phyloP scores from a whole-genome alignment of 2,329 filamentous ascomycete genomes.

The Aspergillus texensis region DNA sequence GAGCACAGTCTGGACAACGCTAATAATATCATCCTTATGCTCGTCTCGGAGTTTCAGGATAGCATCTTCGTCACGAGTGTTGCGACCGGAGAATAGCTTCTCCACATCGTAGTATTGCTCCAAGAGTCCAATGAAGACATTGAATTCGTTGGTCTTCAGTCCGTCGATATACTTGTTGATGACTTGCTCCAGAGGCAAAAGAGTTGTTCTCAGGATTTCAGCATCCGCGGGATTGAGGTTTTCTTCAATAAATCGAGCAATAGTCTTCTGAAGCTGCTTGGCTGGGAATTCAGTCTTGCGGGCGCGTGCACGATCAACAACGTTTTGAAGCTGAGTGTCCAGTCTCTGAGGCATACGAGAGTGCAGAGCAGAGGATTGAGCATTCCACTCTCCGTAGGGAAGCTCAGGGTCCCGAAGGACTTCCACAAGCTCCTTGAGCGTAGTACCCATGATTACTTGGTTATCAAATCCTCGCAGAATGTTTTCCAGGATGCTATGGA shows the following conservation, averaged over 20 bases:
- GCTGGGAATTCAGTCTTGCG: constrained; percentile 88
- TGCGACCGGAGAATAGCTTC: constrained; percentile 81
- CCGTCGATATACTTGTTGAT: constrained; percentile 82
- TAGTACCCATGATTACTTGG: constrained; percentile 89
- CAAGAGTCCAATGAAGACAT: constrained; percentile 77
- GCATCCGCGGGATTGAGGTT: constrained; percentile 74
- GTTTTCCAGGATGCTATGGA: constrained; percentile 77
- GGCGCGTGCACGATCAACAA: constrained; percentile 79
- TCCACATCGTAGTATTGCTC: constrained; percentile 82
- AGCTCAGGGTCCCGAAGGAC: constrained; percentile 88
- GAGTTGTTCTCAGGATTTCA: constrained; percentile 69
- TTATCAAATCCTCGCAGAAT: constrained; percentile 96
- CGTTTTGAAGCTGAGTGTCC: constrained; percentile 76
- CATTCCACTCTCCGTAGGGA: constrained; percentile 94
- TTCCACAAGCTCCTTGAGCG: constrained; percentile 84
- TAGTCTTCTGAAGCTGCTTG: constrained; percentile 79
- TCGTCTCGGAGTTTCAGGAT: constrained; percentile 92
- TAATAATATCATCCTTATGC: constrained; percentile 87
- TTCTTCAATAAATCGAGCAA: constrained; percentile 87
- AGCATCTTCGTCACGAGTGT: constrained; percentile 87
- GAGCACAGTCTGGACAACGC: constrained; percentile 84
- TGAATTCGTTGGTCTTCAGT: constrained; percentile 86
- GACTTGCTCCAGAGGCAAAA: constrained; percentile 76
- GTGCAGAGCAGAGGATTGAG: constrained; percentile 94
- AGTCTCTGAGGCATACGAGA: constrained; percentile 96